Conservation (phyloP, 2,329 filamentous ascomycete species). For the Pestalotiopsis fici region DNA sequence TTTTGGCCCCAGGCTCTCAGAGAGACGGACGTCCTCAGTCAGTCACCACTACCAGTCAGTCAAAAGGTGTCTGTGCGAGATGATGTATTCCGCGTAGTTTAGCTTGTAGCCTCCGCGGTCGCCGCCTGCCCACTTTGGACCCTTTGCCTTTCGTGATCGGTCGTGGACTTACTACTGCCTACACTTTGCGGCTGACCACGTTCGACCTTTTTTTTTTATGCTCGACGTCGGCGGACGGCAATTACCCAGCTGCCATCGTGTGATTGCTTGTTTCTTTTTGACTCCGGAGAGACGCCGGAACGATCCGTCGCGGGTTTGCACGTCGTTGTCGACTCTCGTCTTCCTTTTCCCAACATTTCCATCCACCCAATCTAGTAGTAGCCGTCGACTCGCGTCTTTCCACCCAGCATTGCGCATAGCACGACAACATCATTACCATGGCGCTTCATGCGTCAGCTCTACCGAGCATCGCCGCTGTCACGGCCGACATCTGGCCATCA, state of each 20-base stretch:
- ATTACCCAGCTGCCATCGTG: background rate
- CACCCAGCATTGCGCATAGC: conserved; percentile 9
- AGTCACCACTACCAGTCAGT: no score
- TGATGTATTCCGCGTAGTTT: background rate
- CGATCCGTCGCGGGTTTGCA: background rate
- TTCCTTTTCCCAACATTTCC: conserved; percentile 8
- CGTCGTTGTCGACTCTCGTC: background rate
- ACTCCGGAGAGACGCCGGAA: background rate
- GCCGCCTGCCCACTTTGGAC: background rate
- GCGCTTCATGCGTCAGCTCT: conserved; percentile 30
- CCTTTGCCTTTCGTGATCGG: background rate
- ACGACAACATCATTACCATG: conserved; percentile 21
- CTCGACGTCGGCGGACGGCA: background rate
- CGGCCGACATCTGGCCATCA: conserved; percentile 47
- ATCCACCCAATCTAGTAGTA: background rate
- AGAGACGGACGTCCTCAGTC: background rate
- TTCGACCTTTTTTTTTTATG: background rate
- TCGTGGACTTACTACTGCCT: background rate
- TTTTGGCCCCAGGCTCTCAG: background rate
- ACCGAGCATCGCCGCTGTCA: conserved; percentile 41
- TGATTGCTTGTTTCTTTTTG: background rate
- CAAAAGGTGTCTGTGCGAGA: background rate
- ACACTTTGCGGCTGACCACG: background rate
- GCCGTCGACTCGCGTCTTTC: conserved; percentile 2
- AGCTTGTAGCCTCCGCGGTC: background rate